Percentiles rank a stretch among this genome's conserved stretches.
Evolutionary conservation across 164 flowering plant species (phyloP).

Genomic region (Litsea cubeba): DNA sequence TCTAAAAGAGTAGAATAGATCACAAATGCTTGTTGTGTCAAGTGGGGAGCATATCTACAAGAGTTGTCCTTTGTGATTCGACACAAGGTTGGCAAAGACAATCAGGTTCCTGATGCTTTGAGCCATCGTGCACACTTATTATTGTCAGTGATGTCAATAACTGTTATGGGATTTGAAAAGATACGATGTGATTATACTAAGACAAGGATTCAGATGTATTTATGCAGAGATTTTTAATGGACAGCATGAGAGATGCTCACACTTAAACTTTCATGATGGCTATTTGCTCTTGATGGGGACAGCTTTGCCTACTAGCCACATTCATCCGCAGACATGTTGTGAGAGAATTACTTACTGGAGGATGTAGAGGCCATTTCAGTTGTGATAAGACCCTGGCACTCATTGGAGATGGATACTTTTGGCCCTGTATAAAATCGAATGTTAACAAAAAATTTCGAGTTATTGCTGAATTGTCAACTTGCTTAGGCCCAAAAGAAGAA

Average conservation of each 20-base stretch:
- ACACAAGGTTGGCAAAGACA: not conserved
- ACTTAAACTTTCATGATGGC: not conserved
- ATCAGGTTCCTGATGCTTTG: not conserved
- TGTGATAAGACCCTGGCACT: not conserved
- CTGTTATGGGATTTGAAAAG: not conserved
- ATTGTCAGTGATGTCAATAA: not conserved
- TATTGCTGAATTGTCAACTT: not conserved
- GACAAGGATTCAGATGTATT: not conserved
- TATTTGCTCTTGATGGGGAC: not conserved
- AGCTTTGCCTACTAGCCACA: not conserved
- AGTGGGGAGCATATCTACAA: not conserved
- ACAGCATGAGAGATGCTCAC: not conserved
- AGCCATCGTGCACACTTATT: not conserved
- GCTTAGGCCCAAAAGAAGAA: not conserved
- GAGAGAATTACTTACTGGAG: not conserved
- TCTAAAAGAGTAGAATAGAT: not conserved
- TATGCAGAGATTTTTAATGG: not conserved
- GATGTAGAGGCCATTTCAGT: not conserved
- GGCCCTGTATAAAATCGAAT: not conserved
- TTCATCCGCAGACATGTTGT: not conserved
- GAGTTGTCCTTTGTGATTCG: not conserved
- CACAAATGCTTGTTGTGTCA: not conserved
- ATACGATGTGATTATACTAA: not conserved
- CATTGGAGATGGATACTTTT: not conserved
- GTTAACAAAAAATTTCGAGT: not conserved